These are phyloP conservation scores for Pythium graminicola DNA, from an alignment of 352 stramenopile genomes.

Conservation along the genomic window DNA sequence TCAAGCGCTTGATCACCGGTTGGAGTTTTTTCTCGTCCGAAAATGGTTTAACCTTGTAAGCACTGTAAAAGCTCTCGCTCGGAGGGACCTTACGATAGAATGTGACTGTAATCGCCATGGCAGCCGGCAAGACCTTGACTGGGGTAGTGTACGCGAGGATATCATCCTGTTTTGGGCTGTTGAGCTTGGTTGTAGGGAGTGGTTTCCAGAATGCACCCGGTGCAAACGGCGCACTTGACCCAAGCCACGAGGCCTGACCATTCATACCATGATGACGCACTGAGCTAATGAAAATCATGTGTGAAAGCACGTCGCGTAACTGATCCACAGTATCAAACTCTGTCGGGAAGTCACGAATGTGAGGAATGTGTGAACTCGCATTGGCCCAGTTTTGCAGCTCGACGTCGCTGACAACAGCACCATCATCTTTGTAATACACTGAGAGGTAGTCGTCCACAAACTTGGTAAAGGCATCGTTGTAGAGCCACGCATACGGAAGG, in stretches of 20 bases:
- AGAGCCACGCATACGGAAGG: conserved; percentile 28
- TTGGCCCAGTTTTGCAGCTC: conserved; percentile 26
- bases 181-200: conserved; percentile 14
- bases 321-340: background rate
- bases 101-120: background rate
- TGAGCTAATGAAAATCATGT: conserved; percentile 14
- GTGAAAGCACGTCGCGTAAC: conserved; percentile 11
- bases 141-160: background rate
- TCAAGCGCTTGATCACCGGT: conserved; percentile 3
- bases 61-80: conserved; percentile 3
- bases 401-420: conserved; percentile 22
- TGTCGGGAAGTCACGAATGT: conserved; percentile 11
- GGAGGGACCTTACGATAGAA: conserved; percentile 3
- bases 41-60: conserved; percentile 9
- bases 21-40: background rate
- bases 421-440: conserved; percentile 30
- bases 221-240: conserved; percentile 10
- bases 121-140: background rate
- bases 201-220: conserved; percentile 10
- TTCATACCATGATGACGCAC: conserved; percentile 25
- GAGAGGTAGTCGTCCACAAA: conserved; percentile 25
- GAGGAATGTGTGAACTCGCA: background rate
- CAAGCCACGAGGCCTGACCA: conserved; percentile 13
- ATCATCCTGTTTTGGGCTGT: background rate
- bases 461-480: conserved; percentile 23